Percentiles rank a stretch among this genome's conserved stretches.
Conservation (phyloP, 192 early-diverging fungal species). For the Podila clonocystis region DNA sequence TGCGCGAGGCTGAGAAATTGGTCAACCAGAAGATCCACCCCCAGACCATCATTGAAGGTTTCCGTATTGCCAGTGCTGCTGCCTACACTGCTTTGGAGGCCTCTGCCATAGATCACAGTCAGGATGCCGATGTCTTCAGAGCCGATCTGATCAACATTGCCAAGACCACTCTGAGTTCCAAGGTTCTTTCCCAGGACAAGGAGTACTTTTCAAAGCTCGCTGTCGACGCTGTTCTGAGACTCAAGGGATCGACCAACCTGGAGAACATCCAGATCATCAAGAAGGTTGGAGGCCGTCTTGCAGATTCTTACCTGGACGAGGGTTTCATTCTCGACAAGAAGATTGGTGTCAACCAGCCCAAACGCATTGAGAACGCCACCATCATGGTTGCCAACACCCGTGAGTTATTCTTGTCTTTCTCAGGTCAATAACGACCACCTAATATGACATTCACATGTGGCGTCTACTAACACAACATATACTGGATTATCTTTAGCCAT, state of each 20-base stretch:
- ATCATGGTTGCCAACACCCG: conserved; percentile 99
- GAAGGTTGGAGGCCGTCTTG: conserved; percentile 94
- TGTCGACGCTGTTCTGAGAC: conserved; percentile 95
- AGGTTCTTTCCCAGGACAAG: conserved; percentile 96
- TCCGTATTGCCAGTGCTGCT: conserved; percentile 84
- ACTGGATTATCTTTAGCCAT: conserved; percentile 71
- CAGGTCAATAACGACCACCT: too few relatives aligned
- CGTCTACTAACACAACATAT: not conserved
- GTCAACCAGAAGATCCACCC: conserved; percentile 97
- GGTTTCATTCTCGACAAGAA: conserved; percentile 99
- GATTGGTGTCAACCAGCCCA: conserved; percentile 98
- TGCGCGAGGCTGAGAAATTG: conserved; percentile 92
- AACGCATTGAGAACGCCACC: conserved; percentile 93
- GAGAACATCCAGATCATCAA: conserved; percentile 99
- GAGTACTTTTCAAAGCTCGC: conserved; percentile 95
- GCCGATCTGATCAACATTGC: conserved; percentile 97
- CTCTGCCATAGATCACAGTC: conserved; percentile 83
- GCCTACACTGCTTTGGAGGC: conserved; percentile 88
- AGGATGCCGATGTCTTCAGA: conserved; percentile 77
- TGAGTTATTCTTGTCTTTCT: conserved; percentile 47
- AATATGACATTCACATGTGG: too few relatives aligned
- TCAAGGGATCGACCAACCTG: conserved; percentile 97
- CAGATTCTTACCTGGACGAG: conserved; percentile 96
- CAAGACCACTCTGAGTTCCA: conserved; percentile 95
- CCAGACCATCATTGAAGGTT: conserved; percentile 97